These are phyloP conservation scores for Gossypium australe DNA, from an alignment of 345 rosid species.

Conservation along the genomic window DNA sequence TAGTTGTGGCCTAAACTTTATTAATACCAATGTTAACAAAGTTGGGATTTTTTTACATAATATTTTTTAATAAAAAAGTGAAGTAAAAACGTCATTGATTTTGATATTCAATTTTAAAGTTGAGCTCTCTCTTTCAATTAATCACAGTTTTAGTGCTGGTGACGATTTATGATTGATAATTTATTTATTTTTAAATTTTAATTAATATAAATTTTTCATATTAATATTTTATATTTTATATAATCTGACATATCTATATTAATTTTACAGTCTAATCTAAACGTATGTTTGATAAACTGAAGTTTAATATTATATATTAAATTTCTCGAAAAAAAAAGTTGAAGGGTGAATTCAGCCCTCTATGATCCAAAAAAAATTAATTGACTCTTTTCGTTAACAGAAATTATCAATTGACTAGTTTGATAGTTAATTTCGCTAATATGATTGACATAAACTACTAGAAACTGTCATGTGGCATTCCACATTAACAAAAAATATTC, in stretches of 20 bases:
- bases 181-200: not conserved
- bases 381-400: rapidly evolving
- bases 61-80: not conserved
- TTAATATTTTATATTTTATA: not conserved
- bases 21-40: not conserved
- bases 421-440: rapidly evolving
- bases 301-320: no score
- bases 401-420: no score
- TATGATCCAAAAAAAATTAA: no score
- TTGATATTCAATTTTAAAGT: not conserved
- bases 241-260: no score
- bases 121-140: not conserved
- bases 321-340: no score
- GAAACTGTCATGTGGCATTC: no score
- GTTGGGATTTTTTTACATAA: not conserved
- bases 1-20: not conserved
- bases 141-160: not conserved
- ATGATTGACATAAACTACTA: no score
- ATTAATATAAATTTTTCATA: no score
- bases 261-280: no score
- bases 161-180: not conserved
- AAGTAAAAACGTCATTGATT: conserved; percentile 8
- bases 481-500: no score
- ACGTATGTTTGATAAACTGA: no score
- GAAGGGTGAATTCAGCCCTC: no score